Evolutionary conservation across 2,329 filamentous ascomycete genomes (phyloP), one percentile per base, ranked within the genome.

Genomic region (Mycogone perniciosa): DNA sequence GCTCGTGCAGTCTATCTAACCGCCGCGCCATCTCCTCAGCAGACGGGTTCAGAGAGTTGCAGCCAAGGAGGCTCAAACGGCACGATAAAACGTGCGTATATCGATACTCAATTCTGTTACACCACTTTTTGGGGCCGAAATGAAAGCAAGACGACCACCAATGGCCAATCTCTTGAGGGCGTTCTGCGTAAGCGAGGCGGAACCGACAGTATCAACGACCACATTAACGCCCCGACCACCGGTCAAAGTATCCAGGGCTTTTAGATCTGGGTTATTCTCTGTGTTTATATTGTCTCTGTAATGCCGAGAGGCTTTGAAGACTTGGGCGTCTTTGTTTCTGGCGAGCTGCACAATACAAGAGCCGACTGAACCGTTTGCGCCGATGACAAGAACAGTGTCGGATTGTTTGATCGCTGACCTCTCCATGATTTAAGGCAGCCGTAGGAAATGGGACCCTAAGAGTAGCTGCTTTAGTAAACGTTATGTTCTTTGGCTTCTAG

Each of bases 31-130:
- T 53, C 4, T 53, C 47, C 43, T 43, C 39, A 5, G 48, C 31
- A 4, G 51, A 53, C 3, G 48, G 39, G n/a, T 51, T 51, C 29
- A 53, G 29, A 31, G 51, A 53, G 29, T 53, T 53, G 51, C 47
- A 51, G 1, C 51, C 51, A 7, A 51, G 39, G n/a, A 53, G 37
- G 8, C 51, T 53, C 38, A 51, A 38, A 35, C 48, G 3, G 47
- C 38, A 8, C 51, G 51, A 39, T 53, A 53, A 46, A 53, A 53
- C 26, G 40, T 27, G 7, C 51, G 51, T 48, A 53, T 53, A 11
- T 53, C 51, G 33, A 53, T 37, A 27, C 11, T 46, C 3, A 53
- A 33, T 8, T 53, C 48, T 31, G 45, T 26, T 2, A 31, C 29
- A 10, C 48, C 51, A 4, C 20, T 20, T 30, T 51, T 51, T 20